Evolutionary conservation across 163 green algal species (phyloP).

Genomic region (Chlamydomonas reinhardtii): DNA sequence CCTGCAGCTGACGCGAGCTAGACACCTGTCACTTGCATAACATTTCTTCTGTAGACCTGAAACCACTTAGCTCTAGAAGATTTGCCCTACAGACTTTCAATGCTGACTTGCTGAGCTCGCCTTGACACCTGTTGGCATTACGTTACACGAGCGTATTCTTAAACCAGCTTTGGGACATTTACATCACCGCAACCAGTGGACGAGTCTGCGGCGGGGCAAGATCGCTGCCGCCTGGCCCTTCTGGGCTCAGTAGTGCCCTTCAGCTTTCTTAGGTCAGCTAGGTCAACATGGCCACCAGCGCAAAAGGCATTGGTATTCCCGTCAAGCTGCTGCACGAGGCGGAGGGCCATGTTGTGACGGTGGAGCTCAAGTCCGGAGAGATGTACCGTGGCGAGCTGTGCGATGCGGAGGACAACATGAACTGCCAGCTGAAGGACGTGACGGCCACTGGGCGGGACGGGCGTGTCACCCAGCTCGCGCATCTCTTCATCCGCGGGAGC

Average conservation of each 20-base stretch:
- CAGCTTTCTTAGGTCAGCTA: background rate
- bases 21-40: background rate
- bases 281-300: slow-evolving; percentile 60
- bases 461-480: slow-evolving; percentile 84
- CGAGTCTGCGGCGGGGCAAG: background rate
- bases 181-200: background rate
- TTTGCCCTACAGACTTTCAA: background rate
- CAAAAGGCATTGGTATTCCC: slow-evolving; percentile 80
- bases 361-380: slow-evolving; percentile 98
- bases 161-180: background rate
- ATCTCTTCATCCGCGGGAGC: slow-evolving; percentile 92
- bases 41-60: background rate
- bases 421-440: slow-evolving; percentile 96
- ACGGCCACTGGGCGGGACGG: slow-evolving; percentile 89
- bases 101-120: background rate
- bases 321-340: slow-evolving; percentile 98
- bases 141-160: background rate
- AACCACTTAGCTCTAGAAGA: background rate
- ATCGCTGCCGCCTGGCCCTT: background rate
- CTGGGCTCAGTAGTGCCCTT: too few relatives aligned
- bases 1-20: background rate
- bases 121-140: background rate
- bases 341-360: slow-evolving; percentile 96
- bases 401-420: slow-evolving; percentile 99
- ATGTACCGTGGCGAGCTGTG: slow-evolving; percentile 95